phyloP scores from a whole-genome alignment of 768 basidiomycete genomes.

The Russula vinacea region DNA sequence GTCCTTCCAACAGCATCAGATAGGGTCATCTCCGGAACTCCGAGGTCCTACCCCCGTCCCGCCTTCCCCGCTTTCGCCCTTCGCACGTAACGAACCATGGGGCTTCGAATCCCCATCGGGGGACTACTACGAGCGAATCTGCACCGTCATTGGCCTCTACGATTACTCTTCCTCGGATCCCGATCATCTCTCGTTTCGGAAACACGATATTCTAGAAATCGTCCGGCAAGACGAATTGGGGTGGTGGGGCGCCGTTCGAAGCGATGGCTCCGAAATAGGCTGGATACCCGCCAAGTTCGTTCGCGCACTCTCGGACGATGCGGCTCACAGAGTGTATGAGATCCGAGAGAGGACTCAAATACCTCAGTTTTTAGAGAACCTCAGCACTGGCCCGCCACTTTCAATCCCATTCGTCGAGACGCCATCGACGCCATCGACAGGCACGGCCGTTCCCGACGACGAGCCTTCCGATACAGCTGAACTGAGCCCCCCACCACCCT shows the following conservation, averaged over 20 bases:
- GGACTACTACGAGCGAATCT: conserved; percentile 39
- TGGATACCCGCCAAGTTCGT: conserved; percentile 80
- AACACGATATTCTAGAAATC: conserved; percentile 65
- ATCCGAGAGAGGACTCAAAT: conserved; percentile 43
- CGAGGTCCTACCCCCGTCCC: background rate
- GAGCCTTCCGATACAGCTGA: conserved; percentile 13
- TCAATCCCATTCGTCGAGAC: conserved; percentile 27
- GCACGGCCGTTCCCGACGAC: conserved; percentile 3
- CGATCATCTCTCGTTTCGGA: conserved; percentile 58
- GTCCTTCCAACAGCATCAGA: conserved; percentile 24
- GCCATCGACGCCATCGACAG: conserved; percentile 18
- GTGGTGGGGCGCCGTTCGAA: conserved; percentile 78
- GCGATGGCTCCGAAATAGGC: conserved; percentile 51
- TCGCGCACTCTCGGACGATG: conserved; percentile 48
- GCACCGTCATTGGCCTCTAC: conserved; percentile 61
- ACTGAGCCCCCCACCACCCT: conserved; percentile 4
- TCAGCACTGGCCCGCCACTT: conserved; percentile 40
- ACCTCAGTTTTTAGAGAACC: conserved; percentile 45
- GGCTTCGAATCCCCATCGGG: conserved; percentile 33
- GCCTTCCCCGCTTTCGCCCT: conserved; percentile 4
- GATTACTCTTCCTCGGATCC: conserved; percentile 64
- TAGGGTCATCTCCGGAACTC: conserved; percentile 8
- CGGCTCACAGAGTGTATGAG: conserved; percentile 47
- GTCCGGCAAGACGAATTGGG: conserved; percentile 68
- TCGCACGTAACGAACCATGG: conserved; percentile 17